Evolutionary conservation across 2,329 filamentous ascomycete species (phyloP), one percentile per base, ranked within the genome.

Genomic region (Pestalotiopsis sp.): DNA sequence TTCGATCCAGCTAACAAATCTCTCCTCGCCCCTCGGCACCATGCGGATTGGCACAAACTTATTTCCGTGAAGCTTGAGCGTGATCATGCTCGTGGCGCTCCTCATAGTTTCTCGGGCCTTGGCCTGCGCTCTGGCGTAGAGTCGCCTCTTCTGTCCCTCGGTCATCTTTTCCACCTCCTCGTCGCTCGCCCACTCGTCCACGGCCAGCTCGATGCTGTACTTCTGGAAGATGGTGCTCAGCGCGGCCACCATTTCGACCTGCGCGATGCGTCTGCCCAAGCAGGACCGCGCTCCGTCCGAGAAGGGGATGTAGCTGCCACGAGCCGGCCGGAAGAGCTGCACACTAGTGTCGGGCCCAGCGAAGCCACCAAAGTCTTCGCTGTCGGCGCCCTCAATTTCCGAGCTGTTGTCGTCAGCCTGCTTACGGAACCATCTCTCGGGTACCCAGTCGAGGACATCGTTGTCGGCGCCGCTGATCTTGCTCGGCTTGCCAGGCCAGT

Each of bases 131-230:
- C 86, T 87, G 69, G 80, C 78, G 81, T 93, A 95, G 17, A 92
- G 72, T 64, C 78, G 80, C 55, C 81, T 81, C 76, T 84, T 85
- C 74, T 84, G 79, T 36, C 79, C 78, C 6, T 71, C 70, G 31
- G 76, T 76, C 88, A 90, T 90, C 58, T 68, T 72, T 9, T 78
- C 82, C 2, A 91, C 84, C 76, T 90, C 84, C 38, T 84, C 84
- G 70, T 87, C 86, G 36, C 71, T 82, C 41, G 83, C 85, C 82
- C 84, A 89, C 68, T 87, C 84, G 67, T 90, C 87, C 9, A 93
- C 90, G 2, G 89, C 91, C 68, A 94, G 83, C 81, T 95, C 92
- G 4, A 94, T 82, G 75, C 87, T 91, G 76, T 92, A 89, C 60
- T 85, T 74, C 71, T 86, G 84, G 72, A 88, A 88, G 14, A 89